These are phyloP conservation scores for Thinopyrum elongatum DNA, from an alignment of 176 grass and related monocot genomes.

Conservation along the genomic window DNA sequence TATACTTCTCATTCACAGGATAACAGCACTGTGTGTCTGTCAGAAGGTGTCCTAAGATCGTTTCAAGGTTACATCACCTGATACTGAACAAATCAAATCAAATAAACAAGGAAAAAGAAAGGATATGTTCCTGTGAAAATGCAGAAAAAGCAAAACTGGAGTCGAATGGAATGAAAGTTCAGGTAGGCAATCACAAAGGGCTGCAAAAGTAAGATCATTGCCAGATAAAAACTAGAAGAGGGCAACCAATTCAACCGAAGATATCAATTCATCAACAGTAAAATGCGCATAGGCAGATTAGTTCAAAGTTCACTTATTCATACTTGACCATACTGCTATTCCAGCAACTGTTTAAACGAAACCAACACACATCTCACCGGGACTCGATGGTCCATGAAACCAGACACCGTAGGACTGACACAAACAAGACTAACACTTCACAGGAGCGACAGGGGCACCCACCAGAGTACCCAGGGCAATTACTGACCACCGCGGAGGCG, in stretches of 20 bases:
- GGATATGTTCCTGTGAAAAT: too few species aligned
- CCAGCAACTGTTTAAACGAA: not conserved
- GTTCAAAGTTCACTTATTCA: not conserved
- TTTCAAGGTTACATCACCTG: conserved; percentile 59
- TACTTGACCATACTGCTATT: not conserved
- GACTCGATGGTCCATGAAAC: not conserved
- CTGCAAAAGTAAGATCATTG: too few species aligned
- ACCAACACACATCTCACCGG: not conserved
- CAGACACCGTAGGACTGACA: not conserved
- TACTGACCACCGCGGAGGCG: conserved; percentile 60
- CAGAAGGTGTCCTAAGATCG: conserved; percentile 95
- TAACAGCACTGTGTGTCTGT: conserved; percentile 45
- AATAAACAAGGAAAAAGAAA: conserved; percentile 1
- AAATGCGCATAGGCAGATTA: not conserved
- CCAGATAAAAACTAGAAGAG: not conserved
- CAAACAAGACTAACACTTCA: not conserved
- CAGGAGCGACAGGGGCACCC: too few species aligned
- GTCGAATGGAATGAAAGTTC: too few species aligned
- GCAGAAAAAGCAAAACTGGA: too few species aligned
- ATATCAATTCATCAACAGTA: not conserved
- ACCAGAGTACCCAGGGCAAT: not conserved
- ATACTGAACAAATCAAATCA: not conserved
- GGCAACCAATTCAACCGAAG: not conserved
- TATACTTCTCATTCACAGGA: conserved; percentile 62
- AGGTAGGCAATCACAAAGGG: too few species aligned